phyloP scores from a whole-genome alignment of 345 rosid species.

The Clarkia xantiana region DNA sequence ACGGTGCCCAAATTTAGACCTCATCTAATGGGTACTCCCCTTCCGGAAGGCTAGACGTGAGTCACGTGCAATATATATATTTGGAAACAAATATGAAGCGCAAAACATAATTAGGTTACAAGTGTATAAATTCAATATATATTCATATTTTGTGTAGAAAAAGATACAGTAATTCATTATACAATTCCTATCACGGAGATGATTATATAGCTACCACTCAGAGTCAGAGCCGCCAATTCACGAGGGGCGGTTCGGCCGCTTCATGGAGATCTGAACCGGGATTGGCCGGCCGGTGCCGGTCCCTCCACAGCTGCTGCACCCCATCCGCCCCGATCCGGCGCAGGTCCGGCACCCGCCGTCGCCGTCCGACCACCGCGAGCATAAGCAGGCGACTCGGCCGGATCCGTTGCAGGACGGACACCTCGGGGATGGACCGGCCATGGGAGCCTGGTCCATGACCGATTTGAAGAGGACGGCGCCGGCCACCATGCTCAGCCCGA shows the following conservation, averaged over 20 bases:
- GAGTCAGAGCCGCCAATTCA: constrained; percentile 9
- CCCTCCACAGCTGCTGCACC: constrained; percentile 81
- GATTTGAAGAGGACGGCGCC: constrained; percentile 79
- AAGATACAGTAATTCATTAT: too few relatives aligned
- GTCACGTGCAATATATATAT: too few relatives aligned
- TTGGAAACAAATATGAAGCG: too few relatives aligned
- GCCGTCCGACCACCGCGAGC: constrained; percentile 89
- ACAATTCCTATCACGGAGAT: too few relatives aligned
- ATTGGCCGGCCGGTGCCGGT: constrained; percentile 79
- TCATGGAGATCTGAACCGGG: constrained; percentile 58
- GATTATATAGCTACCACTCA: too few relatives aligned
- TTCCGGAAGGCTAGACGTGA: too few relatives aligned
- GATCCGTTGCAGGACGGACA: constrained; percentile 79
- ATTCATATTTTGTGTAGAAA: too few relatives aligned
- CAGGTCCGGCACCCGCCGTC: constrained; percentile 82
- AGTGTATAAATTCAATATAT: too few relatives aligned
- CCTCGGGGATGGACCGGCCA: constrained; percentile 62
- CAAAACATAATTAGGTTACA: too few relatives aligned
- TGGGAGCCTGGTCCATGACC: constrained; percentile 70
- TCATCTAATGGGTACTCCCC: too few relatives aligned
- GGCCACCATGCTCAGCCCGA: constrained; percentile 83
- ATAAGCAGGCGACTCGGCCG: constrained; percentile 63
- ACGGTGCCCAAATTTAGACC: too few relatives aligned
- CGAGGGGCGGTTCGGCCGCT: constrained; percentile 30
- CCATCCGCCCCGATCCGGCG: constrained; percentile 77